Base-by-base conservation (phyloP, 1,284 basidiomycete species). In the Ceratobasidium sp. region DNA sequence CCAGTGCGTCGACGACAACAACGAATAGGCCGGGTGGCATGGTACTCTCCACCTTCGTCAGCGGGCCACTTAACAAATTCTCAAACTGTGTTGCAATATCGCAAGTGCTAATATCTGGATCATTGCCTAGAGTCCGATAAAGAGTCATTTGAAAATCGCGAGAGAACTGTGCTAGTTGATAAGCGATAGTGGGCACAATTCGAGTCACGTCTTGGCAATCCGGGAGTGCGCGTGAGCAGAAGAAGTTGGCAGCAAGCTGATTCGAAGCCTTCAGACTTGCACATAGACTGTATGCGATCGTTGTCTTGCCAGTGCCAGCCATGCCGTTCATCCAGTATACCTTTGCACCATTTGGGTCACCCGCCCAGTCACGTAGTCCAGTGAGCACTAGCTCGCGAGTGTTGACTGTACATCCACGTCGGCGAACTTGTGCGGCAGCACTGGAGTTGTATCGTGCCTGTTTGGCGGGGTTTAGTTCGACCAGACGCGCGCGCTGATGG, bases 1-100 rank as follows among this genome's bases (percentile, higher is more conserved):
- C 77, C 3, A 78, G 50, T 26, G 77, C 77, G 42, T 78, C 77
- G 42, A 78, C 57, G 13, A 71, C 56, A 15, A 71, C 69, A 1
- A 71, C 56, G 5, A 71, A 20, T 6, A 57, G 38, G 3, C 56
- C 42, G 38, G 38, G 5, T 1, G 54, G 69, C 40, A 71, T 1
- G 9, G 1, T 61, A 3, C 61, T 26, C 54, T 44, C 42, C 2
- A 61, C 42, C n/a, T 59, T 15, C 3, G 17, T 1, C 69, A 71
- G 28, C 12, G 69, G 54, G 3, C 48, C 40, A 10, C 46, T 71
- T n/a, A 71, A 3, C 2, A 71, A 38, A 33, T 26, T 54, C 56
- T 71, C 56, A n/a, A 71, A 61, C 38, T 71, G 69, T 13, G n/a
- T 28, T 20, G 12, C 3, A 17, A 61, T 44, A 57, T 61, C 23